Evolutionary conservation across 192 early-diverging fungal species (phyloP), one percentile per base, ranked within the genome.

Genomic region (Coemansia asiatica): DNA sequence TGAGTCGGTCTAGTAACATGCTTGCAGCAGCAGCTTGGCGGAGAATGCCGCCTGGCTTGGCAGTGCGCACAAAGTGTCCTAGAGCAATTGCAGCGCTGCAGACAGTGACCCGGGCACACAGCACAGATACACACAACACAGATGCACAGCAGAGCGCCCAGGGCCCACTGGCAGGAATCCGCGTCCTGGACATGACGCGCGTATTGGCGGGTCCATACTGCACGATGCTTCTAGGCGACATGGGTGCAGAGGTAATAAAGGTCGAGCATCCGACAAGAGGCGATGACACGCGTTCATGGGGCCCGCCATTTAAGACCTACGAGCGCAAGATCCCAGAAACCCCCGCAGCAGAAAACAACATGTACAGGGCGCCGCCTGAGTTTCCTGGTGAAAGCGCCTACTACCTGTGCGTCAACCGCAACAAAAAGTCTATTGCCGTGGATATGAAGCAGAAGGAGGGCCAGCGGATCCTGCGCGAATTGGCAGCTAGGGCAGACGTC

Each of bases 231-330:
- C 63, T 92, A 7, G 90, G 90, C 13, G 90, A 92, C 27, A 73
- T 92, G n/a, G 90, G 90, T 13, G 95, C 95, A 1, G 90, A 94
- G 22, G 83, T 96, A 3, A 90, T 95, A 74, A 98, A 98, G 60
- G 77, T 98, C 29, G 96, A 96, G 77, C 85, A 90, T 55, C 93
- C 93, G 0, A 66, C 68, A 6, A 68, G 84, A 4, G 94, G 93
- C 31, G 94, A 96, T 72, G 96, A 98, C 69, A 96, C 95, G 3
- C 87, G 95, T 1, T 59, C 83, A 26, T 98, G 94, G 94, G 92
- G 93, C 12, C 88, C 90, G 5, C 89, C 88, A 7, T 86, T 72
- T 62, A 63, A 60, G 28, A 6, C 8, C 48, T 67, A 72, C 55
- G 40, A 66, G n/a, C 68, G 25, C 22, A 12, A 25, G 6, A 23